Evolutionary conservation across 2,329 filamentous ascomycete species (phyloP).

Genomic region (Colletotrichum lentis): DNA sequence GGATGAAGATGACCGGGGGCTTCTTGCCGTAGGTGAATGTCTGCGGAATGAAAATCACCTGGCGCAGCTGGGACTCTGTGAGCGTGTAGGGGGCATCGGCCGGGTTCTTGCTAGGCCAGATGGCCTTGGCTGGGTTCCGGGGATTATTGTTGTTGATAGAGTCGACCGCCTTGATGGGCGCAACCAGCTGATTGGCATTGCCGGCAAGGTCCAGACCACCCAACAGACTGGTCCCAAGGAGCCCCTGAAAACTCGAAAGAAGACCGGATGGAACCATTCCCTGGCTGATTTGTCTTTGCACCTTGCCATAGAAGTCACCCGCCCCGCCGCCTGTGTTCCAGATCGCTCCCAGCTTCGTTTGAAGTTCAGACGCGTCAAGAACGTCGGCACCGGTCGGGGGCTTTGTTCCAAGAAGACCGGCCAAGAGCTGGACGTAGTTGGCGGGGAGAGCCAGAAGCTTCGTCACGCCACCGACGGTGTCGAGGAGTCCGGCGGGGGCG

Average conservation of each 20-base stretch:
- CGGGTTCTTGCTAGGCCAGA: constrained; percentile 50
- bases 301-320: constrained; percentile 20
- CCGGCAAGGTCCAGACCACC: constrained; percentile 10
- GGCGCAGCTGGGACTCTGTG: constrained; percentile 55
- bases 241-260: constrained; percentile 23
- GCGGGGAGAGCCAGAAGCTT: constrained; percentile 20
- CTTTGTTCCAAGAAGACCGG: constrained; percentile 10
- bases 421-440: constrained; percentile 14
- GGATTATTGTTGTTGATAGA: constrained; percentile 23
- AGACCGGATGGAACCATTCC: constrained; percentile 14
- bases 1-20: constrained; percentile 60
- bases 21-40: constrained; percentile 57
- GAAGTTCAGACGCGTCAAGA: constrained; percentile 11
- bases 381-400: background rate
- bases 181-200: constrained; percentile 16
- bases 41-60: constrained; percentile 61
- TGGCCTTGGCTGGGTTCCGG: constrained; percentile 18
- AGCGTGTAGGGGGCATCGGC: constrained; percentile 59
- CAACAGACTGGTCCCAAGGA: constrained; percentile 16
- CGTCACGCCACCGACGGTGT: constrained; percentile 4
- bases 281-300: constrained; percentile 24
- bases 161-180: constrained; percentile 15
- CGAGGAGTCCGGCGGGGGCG: constrained; percentile 27
- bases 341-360: constrained; percentile 24
- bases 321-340: constrained; percentile 24